phyloP scores from a whole-genome alignment of 2,329 filamentous ascomycete genomes.

The Cladosporium sp. region DNA sequence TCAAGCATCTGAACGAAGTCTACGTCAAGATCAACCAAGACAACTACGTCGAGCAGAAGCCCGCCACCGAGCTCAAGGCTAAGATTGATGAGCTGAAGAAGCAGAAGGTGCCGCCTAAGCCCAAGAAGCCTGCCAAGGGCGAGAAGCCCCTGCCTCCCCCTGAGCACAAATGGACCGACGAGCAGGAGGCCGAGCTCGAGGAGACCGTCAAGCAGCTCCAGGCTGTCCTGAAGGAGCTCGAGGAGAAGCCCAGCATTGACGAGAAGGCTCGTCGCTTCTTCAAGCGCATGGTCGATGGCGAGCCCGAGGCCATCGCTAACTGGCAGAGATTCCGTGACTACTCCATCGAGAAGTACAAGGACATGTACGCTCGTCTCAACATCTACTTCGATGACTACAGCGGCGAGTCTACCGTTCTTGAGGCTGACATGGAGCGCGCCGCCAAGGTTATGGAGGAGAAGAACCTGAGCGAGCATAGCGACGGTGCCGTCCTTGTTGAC shows the following conservation, averaged over 20 bases:
- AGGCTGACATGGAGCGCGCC: conserved; percentile 57
- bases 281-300: conserved; percentile 63
- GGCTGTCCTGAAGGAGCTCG: conserved; percentile 43
- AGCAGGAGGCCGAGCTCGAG: conserved; percentile 46
- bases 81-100: conserved; percentile 39
- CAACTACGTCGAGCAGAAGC: conserved; percentile 60
- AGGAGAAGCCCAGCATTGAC: conserved; percentile 56
- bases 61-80: conserved; percentile 49
- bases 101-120: conserved; percentile 34
- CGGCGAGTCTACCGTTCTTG: conserved; percentile 63
- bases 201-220: conserved; percentile 44
- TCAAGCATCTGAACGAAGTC: conserved; percentile 76
- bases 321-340: conserved; percentile 62
- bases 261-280: conserved; percentile 70
- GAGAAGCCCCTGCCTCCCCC: conserved; percentile 39
- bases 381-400: conserved; percentile 63
- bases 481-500: conserved; percentile 65
- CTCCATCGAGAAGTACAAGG: conserved; percentile 60
- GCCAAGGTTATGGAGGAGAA: conserved; percentile 55
- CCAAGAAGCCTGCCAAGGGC: conserved; percentile 38
- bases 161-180: conserved; percentile 34
- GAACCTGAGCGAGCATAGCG: conserved; percentile 58
- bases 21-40: conserved; percentile 70
- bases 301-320: conserved; percentile 53
- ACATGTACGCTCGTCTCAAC: conserved; percentile 60